Percentiles rank a stretch among this genome's conserved stretches.
These are phyloP conservation scores for Coemansia sp. DNA, from an alignment of 192 early-diverging fungal genomes.

Conservation along the genomic window DNA sequence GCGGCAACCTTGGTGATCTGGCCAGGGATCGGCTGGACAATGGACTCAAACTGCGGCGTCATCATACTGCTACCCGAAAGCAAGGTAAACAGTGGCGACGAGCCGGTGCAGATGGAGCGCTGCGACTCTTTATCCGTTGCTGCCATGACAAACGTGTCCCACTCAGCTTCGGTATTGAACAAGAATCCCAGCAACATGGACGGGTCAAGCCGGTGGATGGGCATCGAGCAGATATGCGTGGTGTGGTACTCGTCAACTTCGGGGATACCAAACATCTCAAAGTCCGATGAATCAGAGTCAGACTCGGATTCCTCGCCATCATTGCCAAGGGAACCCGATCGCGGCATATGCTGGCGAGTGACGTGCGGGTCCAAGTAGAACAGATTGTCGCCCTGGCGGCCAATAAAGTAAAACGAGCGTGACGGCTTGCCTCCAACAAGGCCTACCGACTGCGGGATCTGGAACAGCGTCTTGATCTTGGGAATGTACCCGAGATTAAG, in stretches of 20 bases:
- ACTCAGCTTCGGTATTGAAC: slow-evolving; percentile 51
- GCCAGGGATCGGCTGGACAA: slow-evolving; percentile 30
- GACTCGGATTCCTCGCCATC: slow-evolving; percentile 17
- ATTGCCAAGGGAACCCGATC: slow-evolving; percentile 12
- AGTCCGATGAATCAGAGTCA: slow-evolving; percentile 49
- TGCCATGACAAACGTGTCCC: slow-evolving; percentile 51
- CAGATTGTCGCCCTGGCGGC: slow-evolving; percentile 48
- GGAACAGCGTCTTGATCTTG: slow-evolving; percentile 53
- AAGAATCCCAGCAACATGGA: slow-evolving; percentile 57
- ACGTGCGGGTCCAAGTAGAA: slow-evolving; percentile 57
- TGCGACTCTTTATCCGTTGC: slow-evolving; percentile 53
- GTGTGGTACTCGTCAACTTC: slow-evolving; percentile 52
- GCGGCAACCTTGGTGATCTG: slow-evolving; percentile 22
- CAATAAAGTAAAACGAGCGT: slow-evolving; percentile 54
- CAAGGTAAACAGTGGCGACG: slow-evolving; percentile 53
- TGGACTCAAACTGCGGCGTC: slow-evolving; percentile 46
- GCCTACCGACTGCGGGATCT: slow-evolving; percentile 54
- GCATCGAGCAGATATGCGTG: slow-evolving; percentile 49
- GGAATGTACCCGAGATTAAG: slow-evolving; percentile 47
- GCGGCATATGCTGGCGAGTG: slow-evolving; percentile 47
- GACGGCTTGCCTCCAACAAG: slow-evolving; percentile 54
- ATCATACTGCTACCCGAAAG: slow-evolving; percentile 53
- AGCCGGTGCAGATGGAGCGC: slow-evolving; percentile 53
- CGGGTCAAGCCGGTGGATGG: slow-evolving; percentile 50
- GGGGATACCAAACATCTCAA: slow-evolving; percentile 39